These are phyloP conservation scores for Eucalyptus curtisii DNA, from an alignment of 345 rosid species.

Conservation along the genomic window DNA sequence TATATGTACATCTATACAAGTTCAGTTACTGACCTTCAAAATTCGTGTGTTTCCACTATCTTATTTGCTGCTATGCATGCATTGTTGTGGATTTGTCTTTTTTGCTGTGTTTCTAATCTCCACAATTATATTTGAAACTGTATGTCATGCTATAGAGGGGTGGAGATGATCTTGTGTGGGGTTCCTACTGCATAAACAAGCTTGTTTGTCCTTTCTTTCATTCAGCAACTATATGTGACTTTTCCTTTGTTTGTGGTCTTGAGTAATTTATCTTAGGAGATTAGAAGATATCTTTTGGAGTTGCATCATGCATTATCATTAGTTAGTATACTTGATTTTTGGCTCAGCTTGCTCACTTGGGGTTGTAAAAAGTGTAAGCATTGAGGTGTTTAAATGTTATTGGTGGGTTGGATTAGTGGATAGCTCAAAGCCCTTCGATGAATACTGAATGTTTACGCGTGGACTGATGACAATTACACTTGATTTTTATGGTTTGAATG, in stretches of 20 bases:
- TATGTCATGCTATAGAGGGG: not conserved
- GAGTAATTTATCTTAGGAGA: not conserved
- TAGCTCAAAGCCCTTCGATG: not conserved
- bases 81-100: not conserved
- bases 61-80: not conserved
- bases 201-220: not conserved
- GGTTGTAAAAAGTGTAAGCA: not conserved
- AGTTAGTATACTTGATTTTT: not conserved
- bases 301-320: not conserved
- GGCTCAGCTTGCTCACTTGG: not conserved
- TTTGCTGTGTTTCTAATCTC: not conserved
- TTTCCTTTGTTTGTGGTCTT: not conserved
- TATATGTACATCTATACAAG: not conserved
- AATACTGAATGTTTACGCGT: not conserved
- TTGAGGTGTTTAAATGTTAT: not conserved
- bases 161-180: not conserved
- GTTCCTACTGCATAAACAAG: not conserved
- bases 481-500: not conserved
- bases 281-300: not conserved
- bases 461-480: not conserved
- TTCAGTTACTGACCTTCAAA: not conserved
- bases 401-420: not conserved
- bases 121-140: not conserved
- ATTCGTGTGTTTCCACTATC: not conserved
- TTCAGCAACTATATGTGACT: not conserved